Percentiles rank a stretch among this genome's conserved stretches.
These are phyloP conservation scores for Carex kokanica DNA, from an alignment of 176 grass and related monocot genomes.

Conservation along the genomic window DNA sequence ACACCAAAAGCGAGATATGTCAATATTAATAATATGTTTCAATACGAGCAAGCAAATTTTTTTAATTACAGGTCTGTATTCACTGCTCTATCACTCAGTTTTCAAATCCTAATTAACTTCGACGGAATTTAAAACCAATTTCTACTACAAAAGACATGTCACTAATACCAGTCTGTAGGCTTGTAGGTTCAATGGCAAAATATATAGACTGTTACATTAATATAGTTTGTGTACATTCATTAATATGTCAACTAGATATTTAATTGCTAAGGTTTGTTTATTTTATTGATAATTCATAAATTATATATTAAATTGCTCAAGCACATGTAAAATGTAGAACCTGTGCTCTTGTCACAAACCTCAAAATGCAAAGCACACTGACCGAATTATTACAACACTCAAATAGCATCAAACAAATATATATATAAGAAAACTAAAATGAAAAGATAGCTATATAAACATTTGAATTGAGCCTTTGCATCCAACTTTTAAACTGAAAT, in stretches of 20 bases:
- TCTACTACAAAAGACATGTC: not conserved
- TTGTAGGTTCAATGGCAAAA: too few relatives aligned
- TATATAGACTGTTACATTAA: not conserved
- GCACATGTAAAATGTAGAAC: not conserved
- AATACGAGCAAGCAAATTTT: not conserved
- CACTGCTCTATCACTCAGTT: not conserved
- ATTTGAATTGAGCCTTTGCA: not conserved
- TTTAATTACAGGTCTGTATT: not conserved
- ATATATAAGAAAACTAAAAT: not conserved
- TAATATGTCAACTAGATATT: not conserved
- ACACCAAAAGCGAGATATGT: not conserved
- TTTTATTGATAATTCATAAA: not conserved
- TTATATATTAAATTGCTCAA: not conserved
- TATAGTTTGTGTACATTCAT: not conserved
- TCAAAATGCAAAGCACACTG: not conserved
- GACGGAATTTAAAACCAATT: not conserved
- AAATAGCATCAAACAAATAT: not conserved
- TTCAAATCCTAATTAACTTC: not conserved
- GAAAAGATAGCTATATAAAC: not conserved
- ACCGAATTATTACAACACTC: not conserved
- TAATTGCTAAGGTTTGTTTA: slow-evolving; percentile 1
- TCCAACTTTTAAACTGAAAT: not conserved
- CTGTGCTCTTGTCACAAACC: not conserved
- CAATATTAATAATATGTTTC: not conserved
- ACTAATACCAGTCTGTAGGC: not conserved